Percentiles rank a stretch among this genome's conserved stretches.
Evolutionary conservation across 2,329 filamentous ascomycete species (phyloP).

Genomic region (Curvularia lunata): DNA sequence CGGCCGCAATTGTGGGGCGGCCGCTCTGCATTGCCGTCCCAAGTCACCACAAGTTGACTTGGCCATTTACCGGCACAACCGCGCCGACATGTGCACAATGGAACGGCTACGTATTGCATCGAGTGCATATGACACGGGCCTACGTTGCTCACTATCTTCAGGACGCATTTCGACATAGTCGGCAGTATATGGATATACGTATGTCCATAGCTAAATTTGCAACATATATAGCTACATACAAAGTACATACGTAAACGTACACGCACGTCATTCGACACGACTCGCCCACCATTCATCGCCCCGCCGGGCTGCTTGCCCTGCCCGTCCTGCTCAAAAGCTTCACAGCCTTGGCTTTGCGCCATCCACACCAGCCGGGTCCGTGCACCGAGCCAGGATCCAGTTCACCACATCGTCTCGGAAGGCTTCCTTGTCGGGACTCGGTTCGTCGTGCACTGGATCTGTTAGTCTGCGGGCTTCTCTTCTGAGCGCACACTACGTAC

Average conservation of each 20-base stretch:
- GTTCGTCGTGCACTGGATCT: conserved; percentile 47
- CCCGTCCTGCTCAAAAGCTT: conserved; percentile 8
- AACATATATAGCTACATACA: no score
- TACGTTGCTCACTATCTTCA: conserved; percentile 15
- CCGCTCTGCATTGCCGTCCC: not conserved
- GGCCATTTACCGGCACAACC: not conserved
- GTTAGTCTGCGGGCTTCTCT: conserved; percentile 18
- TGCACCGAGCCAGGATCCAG: conserved; percentile 46
- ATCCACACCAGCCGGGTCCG: conserved; percentile 39
- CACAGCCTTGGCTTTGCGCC: conserved; percentile 45
- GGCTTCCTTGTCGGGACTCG: conserved; percentile 41
- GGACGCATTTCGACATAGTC: conserved; percentile 13
- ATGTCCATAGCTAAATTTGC: not conserved
- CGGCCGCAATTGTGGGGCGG: conserved; percentile 17
- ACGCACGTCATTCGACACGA: not conserved
- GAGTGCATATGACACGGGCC: not conserved
- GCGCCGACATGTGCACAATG: not conserved
- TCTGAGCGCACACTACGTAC: conserved; percentile 42
- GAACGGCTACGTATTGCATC: no score
- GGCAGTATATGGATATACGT: not conserved
- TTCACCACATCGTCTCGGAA: conserved; percentile 46
- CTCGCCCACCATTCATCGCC: no score
- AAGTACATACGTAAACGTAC: no score
- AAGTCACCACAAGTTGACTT: not conserved
- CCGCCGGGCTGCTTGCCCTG: no score